Evolutionary conservation across 2,329 filamentous ascomycete genomes (phyloP).

Genomic region (Sarocladium strictum): DNA sequence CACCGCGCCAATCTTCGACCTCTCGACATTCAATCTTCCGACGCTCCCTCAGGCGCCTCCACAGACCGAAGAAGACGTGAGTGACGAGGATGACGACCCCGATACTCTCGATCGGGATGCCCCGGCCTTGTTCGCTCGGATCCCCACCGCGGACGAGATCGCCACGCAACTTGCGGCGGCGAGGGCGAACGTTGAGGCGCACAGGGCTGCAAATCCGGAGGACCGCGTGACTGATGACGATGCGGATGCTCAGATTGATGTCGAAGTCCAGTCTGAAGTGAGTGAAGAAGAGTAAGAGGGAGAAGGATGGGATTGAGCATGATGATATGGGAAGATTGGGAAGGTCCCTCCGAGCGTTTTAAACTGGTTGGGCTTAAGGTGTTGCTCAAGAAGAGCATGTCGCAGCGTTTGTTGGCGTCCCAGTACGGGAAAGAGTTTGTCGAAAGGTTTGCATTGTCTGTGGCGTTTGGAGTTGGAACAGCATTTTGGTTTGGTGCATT

Average conservation of each 20-base stretch:
- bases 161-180: neutral
- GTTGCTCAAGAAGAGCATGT: too few species aligned
- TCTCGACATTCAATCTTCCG: too few species aligned
- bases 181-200: neutral
- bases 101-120: neutral
- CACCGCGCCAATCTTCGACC: too few species aligned
- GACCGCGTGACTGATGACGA: neutral
- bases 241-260: neutral
- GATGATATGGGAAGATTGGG: too few species aligned
- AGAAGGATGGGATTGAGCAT: too few species aligned
- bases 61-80: neutral
- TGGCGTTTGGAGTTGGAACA: too few species aligned
- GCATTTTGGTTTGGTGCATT: too few species aligned
- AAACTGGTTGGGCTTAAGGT: too few species aligned
- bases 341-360: too few species aligned
- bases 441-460: too few species aligned
- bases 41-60: neutral
- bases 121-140: neutral
- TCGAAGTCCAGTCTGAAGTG: neutral
- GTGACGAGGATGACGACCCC: neutral
- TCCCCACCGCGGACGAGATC: neutral
- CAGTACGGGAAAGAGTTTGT: too few species aligned
- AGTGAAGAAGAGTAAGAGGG: neutral
- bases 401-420: too few species aligned
- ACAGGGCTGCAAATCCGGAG: neutral